phyloP scores from a whole-genome alignment of 2,329 filamentous ascomycete species.

The Pseudogymnoascus sp. region DNA sequence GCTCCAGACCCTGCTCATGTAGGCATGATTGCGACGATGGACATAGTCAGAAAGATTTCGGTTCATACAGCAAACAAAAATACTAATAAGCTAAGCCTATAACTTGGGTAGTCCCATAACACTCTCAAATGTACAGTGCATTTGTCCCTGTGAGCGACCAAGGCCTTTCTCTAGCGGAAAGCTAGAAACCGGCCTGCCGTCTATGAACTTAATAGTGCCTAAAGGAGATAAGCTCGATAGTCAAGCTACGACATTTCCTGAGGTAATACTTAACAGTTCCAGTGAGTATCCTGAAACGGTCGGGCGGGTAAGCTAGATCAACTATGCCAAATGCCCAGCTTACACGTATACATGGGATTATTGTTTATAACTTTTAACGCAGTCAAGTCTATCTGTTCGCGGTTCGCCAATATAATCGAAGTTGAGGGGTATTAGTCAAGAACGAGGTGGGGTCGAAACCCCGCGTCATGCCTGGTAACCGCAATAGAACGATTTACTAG shows the following conservation, averaged over 20 bases:
- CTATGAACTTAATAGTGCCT: background rate
- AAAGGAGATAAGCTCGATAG: background rate
- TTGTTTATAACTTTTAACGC: background rate
- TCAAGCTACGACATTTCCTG: background rate
- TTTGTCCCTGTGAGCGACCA: background rate
- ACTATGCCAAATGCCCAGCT: background rate
- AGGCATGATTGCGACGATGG: too few relatives aligned
- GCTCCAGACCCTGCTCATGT: too few relatives aligned
- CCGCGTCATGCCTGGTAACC: background rate
- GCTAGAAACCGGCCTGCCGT: background rate
- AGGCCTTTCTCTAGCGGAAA: background rate
- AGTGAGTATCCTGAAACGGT: background rate
- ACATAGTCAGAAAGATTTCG: too few relatives aligned
- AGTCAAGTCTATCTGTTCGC: background rate
- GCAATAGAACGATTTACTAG: background rate
- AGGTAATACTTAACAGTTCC: background rate
- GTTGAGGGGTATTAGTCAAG: background rate
- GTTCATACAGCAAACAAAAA: too few relatives aligned
- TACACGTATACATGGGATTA: background rate
- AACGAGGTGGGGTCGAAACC: background rate
- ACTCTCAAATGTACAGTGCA: background rate
- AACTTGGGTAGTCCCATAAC: background rate
- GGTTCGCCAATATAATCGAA: background rate
- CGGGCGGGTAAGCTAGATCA: background rate
- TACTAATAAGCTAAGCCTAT: background rate